Base-by-base conservation (phyloP, 305 asterid species). In the Salvia sclarea region DNA sequence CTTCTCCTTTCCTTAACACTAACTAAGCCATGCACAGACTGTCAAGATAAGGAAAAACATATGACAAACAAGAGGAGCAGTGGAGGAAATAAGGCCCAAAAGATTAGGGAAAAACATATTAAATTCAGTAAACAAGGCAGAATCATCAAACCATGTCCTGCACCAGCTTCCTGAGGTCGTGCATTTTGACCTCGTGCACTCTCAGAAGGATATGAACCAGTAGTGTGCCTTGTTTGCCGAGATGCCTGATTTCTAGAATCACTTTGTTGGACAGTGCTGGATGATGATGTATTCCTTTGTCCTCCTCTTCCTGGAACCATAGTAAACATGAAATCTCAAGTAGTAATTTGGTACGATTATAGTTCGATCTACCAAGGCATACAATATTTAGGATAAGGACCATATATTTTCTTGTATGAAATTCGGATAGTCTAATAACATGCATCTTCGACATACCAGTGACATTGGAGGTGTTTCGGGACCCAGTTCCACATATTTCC, bases 401-500 rank as follows among this genome's bases (percentile, higher is more conserved):
- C 49, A 38, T 33, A 35, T 25, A 3, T 28, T 52, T 53, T 53
- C 40, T 53, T 14, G 43, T 10, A 53, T 38, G 48, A 64, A 61
- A 33, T 45, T 24, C n/a, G 41, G 43, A 60, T 2, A 67, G 44
- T 52, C 50, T 12, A 25, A 25, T 12, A 11, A 28, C 21, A 21
- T 35, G 66, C 48, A 43, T 64, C 44, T 41, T 48, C 43, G 38
- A 72, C 75, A 63, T 81, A 90, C 97, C 97, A 64, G 86, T 83
- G 18, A 60, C 44, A 61, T 65, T 80, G 73, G 93, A 76, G 75
- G 38, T 80, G 80, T 52, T 91, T 74, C 90, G 91, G 61, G 96
- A 76, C 49, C 98, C 96, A 74, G 96, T 90, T 76, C 98, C 98
- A 61, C 96, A 94, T 69, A 94, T 89, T 78, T 87, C 96, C 53